These are phyloP conservation scores for Phlyctochytrium arcticum DNA, from an alignment of 192 early-diverging fungal genomes.

Conservation along the genomic window DNA sequence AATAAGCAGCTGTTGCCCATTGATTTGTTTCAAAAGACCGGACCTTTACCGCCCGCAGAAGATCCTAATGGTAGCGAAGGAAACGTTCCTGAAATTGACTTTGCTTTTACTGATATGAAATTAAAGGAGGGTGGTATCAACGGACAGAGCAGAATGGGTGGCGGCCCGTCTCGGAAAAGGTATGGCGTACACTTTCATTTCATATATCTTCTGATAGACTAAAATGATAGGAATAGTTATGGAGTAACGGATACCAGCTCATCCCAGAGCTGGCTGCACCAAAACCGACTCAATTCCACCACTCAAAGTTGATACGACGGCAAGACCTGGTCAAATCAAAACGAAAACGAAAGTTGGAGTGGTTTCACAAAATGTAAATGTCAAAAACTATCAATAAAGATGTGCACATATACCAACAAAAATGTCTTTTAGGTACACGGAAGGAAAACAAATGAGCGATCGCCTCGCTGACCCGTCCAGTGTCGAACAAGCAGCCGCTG, in stretches of 20 bases:
- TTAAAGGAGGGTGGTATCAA: conserved; percentile 49
- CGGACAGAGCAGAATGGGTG: conserved; percentile 58
- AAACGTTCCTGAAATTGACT: not conserved
- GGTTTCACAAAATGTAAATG: conserved; percentile 51
- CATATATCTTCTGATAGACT: too few species aligned
- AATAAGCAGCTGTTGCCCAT: conserved; percentile 36
- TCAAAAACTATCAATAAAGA: too few species aligned
- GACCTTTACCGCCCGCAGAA: not conserved
- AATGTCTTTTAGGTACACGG: too few species aligned
- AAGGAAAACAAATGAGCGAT: too few species aligned
- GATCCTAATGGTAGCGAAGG: not conserved
- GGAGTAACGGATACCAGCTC: not conserved
- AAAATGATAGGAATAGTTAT: too few species aligned
- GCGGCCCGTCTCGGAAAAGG: conserved; percentile 52
- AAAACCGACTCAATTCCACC: conserved; percentile 40
- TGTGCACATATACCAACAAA: too few species aligned
- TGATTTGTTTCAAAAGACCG: conserved; percentile 39
- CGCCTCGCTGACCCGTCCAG: too few species aligned
- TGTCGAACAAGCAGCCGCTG: too few species aligned
- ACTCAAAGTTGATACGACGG: conserved; percentile 39
- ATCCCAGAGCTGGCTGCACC: conserved; percentile 4
- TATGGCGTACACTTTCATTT: too few species aligned
- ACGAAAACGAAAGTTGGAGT: conserved; percentile 45
- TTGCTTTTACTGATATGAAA: not conserved
- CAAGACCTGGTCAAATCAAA: conserved; percentile 36